Percentiles rank a stretch among this genome's conserved stretches.
Evolutionary conservation across 2,329 filamentous ascomycete genomes (phyloP).

Genomic region (Septoria petroselini): DNA sequence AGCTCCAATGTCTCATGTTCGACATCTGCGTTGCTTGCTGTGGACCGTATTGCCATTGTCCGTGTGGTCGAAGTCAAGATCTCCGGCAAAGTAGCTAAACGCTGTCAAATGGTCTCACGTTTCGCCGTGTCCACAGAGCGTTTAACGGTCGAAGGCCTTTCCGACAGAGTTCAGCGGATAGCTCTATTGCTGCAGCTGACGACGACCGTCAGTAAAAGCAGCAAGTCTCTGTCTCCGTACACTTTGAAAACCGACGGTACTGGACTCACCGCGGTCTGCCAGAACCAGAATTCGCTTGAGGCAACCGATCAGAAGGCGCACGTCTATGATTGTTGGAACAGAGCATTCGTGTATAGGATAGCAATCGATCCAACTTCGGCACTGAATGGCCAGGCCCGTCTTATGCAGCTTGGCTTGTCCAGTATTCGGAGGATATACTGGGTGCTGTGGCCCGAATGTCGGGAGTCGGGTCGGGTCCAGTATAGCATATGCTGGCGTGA

Average conservation of each 20-base stretch:
- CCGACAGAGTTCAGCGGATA: neutral
- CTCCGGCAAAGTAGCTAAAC: conserved; percentile 1
- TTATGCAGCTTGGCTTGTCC: conserved; percentile 1
- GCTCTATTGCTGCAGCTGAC: conserved; percentile 2
- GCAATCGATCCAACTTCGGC: conserved; percentile 1
- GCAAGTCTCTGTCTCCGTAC: neutral
- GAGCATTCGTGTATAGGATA: too few species aligned
- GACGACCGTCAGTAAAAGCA: neutral
- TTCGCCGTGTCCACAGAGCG: neutral
- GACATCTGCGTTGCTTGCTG: conserved; percentile 2
- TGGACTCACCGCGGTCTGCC: neutral
- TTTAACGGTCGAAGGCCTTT: neutral
- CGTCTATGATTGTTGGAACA: too few species aligned
- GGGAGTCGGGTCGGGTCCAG: too few species aligned
- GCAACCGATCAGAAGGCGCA: too few species aligned
- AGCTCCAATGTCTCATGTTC: conserved; percentile 1
- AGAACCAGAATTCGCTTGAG: neutral
- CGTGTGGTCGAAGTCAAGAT: conserved; percentile 3
- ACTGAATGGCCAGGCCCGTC: neutral
- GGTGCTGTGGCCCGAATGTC: neutral
- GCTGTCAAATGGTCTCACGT: too few species aligned
- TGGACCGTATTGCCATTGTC: conserved; percentile 7
- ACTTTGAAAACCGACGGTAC: neutral
- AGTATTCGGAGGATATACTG: neutral
- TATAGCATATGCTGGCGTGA: too few species aligned